These are phyloP conservation scores for Entomophthora muscae DNA, from an alignment of 371 early-diverging fungal species.

Conservation along the genomic window DNA sequence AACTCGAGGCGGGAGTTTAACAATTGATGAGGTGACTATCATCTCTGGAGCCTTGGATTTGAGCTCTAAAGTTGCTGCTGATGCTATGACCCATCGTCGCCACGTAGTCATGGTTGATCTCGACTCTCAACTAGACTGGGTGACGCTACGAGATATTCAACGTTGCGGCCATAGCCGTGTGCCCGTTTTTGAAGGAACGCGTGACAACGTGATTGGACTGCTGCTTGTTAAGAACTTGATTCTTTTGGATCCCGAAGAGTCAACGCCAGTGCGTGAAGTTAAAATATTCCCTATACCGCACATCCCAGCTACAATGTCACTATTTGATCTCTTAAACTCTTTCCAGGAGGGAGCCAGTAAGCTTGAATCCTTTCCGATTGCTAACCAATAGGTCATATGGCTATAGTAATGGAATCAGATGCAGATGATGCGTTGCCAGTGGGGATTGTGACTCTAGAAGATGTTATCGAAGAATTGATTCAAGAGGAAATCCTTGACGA, in stretches of 20 bases:
- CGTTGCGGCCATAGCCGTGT: slow-evolving; percentile 77
- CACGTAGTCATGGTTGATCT: slow-evolving; percentile 66
- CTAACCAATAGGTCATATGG: slow-evolving; percentile 30
- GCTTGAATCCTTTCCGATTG: background rate
- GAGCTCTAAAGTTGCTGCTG: slow-evolving; percentile 58
- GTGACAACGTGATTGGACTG: slow-evolving; percentile 69
- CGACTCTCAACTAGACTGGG: slow-evolving; percentile 42
- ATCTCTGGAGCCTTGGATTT: slow-evolving; percentile 80
- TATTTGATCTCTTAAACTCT: slow-evolving; percentile 78
- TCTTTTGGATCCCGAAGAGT: slow-evolving; percentile 66
- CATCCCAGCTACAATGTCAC: slow-evolving; percentile 47
- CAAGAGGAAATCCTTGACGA: slow-evolving; percentile 88
- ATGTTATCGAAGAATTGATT: slow-evolving; percentile 91
- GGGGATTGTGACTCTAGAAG: slow-evolving; percentile 88
- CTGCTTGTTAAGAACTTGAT: slow-evolving; percentile 73
- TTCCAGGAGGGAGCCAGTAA: slow-evolving; percentile 76
- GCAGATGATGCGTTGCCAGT: slow-evolving; percentile 27
- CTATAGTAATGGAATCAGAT: slow-evolving; percentile 45
- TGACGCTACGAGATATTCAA: slow-evolving; percentile 35
- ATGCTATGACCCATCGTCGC: slow-evolving; percentile 72
- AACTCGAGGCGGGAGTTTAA: slow-evolving; percentile 58
- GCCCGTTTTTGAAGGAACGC: slow-evolving; percentile 48
- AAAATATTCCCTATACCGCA: slow-evolving; percentile 53
- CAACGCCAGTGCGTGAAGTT: slow-evolving; percentile 43
- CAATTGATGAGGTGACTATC: slow-evolving; percentile 80